These are phyloP conservation scores for Myriosclerotinia duriaeana DNA, from an alignment of 2,329 filamentous ascomycete genomes.

Conservation along the genomic window DNA sequence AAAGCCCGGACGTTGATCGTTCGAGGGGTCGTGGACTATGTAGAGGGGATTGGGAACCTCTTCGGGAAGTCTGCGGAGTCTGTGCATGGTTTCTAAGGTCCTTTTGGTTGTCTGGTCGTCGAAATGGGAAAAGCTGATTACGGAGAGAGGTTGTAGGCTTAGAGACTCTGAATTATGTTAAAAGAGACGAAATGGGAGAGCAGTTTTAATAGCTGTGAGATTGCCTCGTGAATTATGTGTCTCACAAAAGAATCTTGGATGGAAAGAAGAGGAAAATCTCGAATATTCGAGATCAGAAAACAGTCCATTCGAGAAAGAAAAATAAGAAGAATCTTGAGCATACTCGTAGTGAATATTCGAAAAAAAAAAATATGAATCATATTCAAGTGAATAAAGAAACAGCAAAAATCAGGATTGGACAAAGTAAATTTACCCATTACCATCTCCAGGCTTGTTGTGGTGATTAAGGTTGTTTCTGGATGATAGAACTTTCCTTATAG, in stretches of 20 bases:
- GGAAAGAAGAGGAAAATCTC: background rate
- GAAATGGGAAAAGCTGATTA: background rate
- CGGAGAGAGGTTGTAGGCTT: no score
- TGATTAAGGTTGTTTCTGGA: no score
- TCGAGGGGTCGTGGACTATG: slow-evolving; percentile 1
- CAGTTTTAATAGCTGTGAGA: background rate
- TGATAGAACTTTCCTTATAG: no score
- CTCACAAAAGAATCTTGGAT: background rate
- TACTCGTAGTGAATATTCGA: background rate
- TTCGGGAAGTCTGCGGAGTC: background rate
- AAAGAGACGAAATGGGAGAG: background rate
- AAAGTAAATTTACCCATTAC: no score
- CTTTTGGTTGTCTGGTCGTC: no score
- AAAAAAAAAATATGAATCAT: no score
- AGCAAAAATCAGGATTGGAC: no score
- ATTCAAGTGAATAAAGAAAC: background rate
- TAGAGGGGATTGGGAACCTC: background rate
- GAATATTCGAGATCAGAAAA: background rate
- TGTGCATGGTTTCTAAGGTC: background rate
- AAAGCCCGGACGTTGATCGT: background rate
- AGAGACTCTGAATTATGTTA: background rate
- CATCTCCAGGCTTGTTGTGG: no score
- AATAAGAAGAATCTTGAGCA: background rate
- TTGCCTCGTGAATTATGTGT: no score
- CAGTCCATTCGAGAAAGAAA: background rate